A percentile compares a stretch with the other conserved stretches of the same genome.
Conservation (phyloP, 225 moss, liverwort and hornwort genomes). For the Physcomitrium patens region DNA sequence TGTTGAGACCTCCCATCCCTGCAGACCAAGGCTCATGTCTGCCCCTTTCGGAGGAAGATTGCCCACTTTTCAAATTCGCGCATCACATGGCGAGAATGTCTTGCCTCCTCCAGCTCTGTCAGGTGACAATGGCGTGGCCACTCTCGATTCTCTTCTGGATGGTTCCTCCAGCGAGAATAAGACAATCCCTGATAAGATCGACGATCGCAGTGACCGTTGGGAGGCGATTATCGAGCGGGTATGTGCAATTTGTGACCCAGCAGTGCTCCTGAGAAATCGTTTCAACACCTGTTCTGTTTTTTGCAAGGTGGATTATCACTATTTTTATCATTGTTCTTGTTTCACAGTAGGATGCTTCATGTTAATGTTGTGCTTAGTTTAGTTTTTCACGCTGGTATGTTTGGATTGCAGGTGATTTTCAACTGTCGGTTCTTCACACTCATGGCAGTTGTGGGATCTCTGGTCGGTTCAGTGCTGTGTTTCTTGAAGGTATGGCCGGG, state of each 20-base stretch:
- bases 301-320: not conserved
- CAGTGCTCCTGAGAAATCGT: not conserved
- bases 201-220: constrained; percentile 37
- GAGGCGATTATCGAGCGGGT: constrained; percentile 71
- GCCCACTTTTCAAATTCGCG: constrained; percentile 37
- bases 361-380: constrained; percentile 7
- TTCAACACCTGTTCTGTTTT: not conserved
- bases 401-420: constrained; percentile 71
- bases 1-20: constrained; percentile 10
- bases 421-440: constrained; percentile 92
- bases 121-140: constrained; percentile 47
- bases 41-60: constrained; percentile 17
- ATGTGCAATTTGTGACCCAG: constrained; percentile 5
- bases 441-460: constrained; percentile 88
- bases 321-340: too few relatives aligned
- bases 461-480: constrained; percentile 86
- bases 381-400: not conserved
- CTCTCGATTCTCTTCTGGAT: constrained; percentile 39
- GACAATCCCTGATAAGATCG: not conserved
- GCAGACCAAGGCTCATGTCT: constrained; percentile 18
- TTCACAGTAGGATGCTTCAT: not conserved
- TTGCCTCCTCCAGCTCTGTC: constrained; percentile 29
- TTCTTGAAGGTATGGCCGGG: constrained; percentile 69
- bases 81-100: constrained; percentile 41
- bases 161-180: constrained; percentile 20